A percentile compares a stretch with the other conserved stretches of the same genome.
phyloP scores from a whole-genome alignment of 176 grass and related monocot genomes.

The Triticum timopheevii region DNA sequence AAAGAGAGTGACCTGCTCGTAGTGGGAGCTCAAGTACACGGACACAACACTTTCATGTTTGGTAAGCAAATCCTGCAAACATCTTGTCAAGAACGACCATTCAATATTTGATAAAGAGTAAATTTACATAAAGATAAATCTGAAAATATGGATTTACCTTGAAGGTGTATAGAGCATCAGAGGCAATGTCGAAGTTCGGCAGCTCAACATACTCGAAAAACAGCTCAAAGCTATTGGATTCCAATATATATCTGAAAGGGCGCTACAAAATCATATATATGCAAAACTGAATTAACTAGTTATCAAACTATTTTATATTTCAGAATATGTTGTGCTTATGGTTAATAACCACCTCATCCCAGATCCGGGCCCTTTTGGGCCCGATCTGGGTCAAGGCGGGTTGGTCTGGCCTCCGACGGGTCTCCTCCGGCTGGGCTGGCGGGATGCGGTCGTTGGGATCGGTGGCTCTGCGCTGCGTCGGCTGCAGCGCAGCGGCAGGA shows the following conservation, averaged over 20 bases:
- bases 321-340: background rate
- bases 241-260: constrained; percentile 78
- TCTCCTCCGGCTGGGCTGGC: too few species aligned
- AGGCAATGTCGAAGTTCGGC: constrained; percentile 85
- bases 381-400: too few species aligned
- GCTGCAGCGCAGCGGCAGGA: too few species aligned
- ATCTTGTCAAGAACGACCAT: constrained; percentile 40
- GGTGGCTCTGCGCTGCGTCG: too few species aligned
- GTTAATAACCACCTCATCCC: background rate
- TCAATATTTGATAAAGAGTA: background rate
- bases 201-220: constrained; percentile 83
- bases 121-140: background rate
- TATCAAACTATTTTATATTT: background rate
- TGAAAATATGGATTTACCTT: constrained; percentile 46
- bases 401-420: too few species aligned
- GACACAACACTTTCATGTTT: constrained; percentile 70
- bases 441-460: too few species aligned
- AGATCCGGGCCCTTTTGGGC: too few species aligned
- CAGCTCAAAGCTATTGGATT: constrained; percentile 73
- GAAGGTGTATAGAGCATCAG: constrained; percentile 78
- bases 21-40: constrained; percentile 59
- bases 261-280: constrained; percentile 52
- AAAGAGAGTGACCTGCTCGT: constrained; percentile 52
- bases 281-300: constrained; percentile 16
- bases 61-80: constrained; percentile 69